Percentiles rank a stretch among this genome's conserved stretches.
Conservation (phyloP, 805 yeast species). For the Metschnikowia dekortorum region DNA sequence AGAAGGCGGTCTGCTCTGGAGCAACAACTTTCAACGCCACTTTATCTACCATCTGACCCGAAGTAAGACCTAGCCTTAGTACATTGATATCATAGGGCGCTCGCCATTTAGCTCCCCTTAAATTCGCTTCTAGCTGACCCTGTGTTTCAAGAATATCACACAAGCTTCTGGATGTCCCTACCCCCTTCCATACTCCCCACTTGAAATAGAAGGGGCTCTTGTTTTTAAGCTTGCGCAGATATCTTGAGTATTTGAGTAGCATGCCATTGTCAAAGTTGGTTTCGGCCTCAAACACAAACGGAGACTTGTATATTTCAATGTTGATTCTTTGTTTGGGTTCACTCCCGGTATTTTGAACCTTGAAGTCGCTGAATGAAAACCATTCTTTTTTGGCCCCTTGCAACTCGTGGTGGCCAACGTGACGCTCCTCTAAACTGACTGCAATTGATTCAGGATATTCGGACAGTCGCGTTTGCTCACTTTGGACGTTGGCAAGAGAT, state of each 20-base stretch:
- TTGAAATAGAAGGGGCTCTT: slow-evolving; percentile 6
- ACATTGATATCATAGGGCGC: background rate
- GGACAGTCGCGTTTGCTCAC: background rate
- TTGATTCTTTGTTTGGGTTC: background rate
- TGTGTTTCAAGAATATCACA: slow-evolving; percentile 5
- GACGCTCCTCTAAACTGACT: background rate
- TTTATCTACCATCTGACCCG: slow-evolving; percentile 4
- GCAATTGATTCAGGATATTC: background rate
- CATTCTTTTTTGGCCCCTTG: background rate
- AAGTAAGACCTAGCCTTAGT: slow-evolving; percentile 5
- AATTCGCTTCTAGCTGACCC: slow-evolving; percentile 2
- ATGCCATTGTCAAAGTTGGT: slow-evolving; percentile 1
- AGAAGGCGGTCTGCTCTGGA: slow-evolving; percentile 1
- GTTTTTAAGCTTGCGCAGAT: background rate
- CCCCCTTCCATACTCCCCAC: slow-evolving; percentile 8
- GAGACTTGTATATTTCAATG: background rate
- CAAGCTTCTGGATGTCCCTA: background rate
- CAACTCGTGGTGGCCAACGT: too few species aligned
- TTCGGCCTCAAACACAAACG: background rate
- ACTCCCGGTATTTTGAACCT: background rate
- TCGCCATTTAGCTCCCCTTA: background rate
- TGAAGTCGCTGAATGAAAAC: background rate
- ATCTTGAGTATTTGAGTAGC: slow-evolving; percentile 4
- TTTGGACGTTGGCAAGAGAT: background rate
- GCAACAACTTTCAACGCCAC: slow-evolving; percentile 6